A percentile compares a stretch with the other conserved stretches of the same genome.
Evolutionary conservation across 352 stramenopile species (phyloP).

Genomic region (Pythium dissimile): DNA sequence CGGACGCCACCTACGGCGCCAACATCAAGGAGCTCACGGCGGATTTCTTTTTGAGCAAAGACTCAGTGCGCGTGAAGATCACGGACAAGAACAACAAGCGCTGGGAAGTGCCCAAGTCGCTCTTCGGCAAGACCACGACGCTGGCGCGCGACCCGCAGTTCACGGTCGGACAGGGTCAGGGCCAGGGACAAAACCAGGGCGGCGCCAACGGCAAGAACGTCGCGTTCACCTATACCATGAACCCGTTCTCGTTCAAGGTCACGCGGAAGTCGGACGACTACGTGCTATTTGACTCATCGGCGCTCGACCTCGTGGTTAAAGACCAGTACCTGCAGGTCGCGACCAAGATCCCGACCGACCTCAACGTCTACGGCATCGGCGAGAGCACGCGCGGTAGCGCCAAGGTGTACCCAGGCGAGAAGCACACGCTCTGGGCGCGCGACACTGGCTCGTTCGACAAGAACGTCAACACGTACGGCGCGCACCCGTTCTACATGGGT

Average conservation of each 20-base stretch:
- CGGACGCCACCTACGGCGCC: conserved; percentile 17
- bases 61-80: conserved; percentile 52
- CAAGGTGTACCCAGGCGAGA: conserved; percentile 29
- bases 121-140: conserved; percentile 33
- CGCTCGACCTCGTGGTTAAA: conserved; percentile 28
- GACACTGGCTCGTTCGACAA: conserved; percentile 33
- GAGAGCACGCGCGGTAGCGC: conserved; percentile 40
- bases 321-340: conserved; percentile 64
- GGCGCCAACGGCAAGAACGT: conserved; percentile 3
- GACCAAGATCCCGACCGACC: conserved; percentile 20
- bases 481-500: conserved; percentile 48
- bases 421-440: conserved; percentile 43
- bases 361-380: conserved; percentile 43
- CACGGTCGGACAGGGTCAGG: background rate
- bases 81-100: conserved; percentile 44
- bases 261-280: conserved; percentile 30
- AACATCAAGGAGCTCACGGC: conserved; percentile 41
- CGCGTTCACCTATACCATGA: conserved; percentile 32
- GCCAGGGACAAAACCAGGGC: background rate
- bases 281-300: conserved; percentile 51
- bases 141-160: conserved; percentile 3
- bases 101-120: conserved; percentile 39
- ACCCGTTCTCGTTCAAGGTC: conserved; percentile 36
- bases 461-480: conserved; percentile 51
- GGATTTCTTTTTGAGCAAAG: conserved; percentile 33